Evolutionary conservation across 1,139 yeast genomes (phyloP).

Genomic region (Meyerozyma elateridarum): DNA sequence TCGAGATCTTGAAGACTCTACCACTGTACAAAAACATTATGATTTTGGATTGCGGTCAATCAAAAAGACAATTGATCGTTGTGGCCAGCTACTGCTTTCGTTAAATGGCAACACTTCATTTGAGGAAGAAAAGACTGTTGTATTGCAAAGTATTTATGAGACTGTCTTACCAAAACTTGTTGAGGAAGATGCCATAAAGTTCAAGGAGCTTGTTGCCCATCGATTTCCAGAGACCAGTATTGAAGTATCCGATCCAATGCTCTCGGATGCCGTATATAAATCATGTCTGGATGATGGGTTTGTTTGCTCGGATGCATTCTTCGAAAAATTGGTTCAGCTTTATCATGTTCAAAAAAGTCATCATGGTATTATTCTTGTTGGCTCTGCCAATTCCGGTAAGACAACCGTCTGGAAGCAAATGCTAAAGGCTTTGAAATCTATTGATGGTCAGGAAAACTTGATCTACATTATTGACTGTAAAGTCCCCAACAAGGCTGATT

Average conservation of each 20-base stretch:
- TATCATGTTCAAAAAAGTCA: conserved; percentile 59
- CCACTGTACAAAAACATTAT: conserved; percentile 66
- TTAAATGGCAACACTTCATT: conserved; percentile 1
- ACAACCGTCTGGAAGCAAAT: conserved; percentile 50
- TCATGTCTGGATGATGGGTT: conserved; percentile 18
- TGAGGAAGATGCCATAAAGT: conserved; percentile 41
- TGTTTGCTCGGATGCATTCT: conserved; percentile 35
- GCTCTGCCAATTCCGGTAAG: conserved; percentile 76
- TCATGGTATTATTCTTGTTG: conserved; percentile 81
- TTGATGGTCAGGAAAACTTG: conserved; percentile 34
- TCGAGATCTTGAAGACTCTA: conserved; percentile 25
- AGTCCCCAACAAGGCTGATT: conserved; percentile 56
- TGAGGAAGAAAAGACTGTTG: conserved; percentile 16
- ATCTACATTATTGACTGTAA: conserved; percentile 66
- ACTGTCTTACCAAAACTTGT: conserved; percentile 65
- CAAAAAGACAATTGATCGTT: conserved; percentile 57
- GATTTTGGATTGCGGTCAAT: conserved; percentile 87
- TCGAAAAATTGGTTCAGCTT: conserved; percentile 58
- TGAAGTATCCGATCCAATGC: conserved; percentile 13
- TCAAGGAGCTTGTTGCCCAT: conserved; percentile 25
- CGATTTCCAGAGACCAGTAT: conserved; percentile 20
- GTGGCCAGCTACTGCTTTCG: conserved; percentile 42
- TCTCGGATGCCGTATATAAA: conserved; percentile 15
- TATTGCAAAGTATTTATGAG: conserved; percentile 52
- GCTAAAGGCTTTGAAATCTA: conserved; percentile 36